phyloP scores from a whole-genome alignment of 495 filamentous ascomycete species.

The Trichocladium uniseriatum region DNA sequence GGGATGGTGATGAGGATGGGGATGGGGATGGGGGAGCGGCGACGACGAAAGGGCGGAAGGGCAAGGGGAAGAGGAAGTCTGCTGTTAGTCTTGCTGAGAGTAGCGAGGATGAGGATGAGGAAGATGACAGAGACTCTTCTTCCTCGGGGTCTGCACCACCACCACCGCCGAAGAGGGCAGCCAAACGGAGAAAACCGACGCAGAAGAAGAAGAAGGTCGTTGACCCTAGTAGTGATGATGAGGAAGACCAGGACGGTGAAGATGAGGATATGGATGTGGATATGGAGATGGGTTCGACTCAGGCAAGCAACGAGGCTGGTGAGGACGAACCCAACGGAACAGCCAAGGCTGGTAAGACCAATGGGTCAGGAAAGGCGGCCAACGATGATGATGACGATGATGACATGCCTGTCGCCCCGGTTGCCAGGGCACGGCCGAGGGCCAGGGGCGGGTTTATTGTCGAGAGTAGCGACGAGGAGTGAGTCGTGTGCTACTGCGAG shows the following conservation, averaged over 20 bases:
- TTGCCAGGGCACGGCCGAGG: conserved; percentile 27
- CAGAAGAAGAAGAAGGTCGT: conserved; percentile 3
- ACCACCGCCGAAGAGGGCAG: neutral
- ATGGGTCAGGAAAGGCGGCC: conserved; percentile 5
- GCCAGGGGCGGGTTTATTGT: conserved; percentile 44
- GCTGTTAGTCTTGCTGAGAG: neutral
- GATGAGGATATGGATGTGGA: conserved; percentile 15
- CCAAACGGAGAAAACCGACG: neutral
- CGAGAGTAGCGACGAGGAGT: conserved; percentile 49
- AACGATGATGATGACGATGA: conserved; percentile 31
- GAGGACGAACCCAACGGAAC: conserved; percentile 14
- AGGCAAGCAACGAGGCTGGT: conserved; percentile 4
- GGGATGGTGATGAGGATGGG: conserved; percentile 10
- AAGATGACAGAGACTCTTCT: neutral
- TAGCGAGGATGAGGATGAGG: conserved; percentile 12
- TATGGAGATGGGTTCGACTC: conserved; percentile 10
- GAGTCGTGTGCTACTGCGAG: neutral
- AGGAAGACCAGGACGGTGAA: conserved; percentile 20
- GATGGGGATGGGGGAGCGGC: conserved; percentile 1
- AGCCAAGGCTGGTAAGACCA: conserved; percentile 8
- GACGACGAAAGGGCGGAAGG: conserved; percentile 1
- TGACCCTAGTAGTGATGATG: conserved; percentile 15
- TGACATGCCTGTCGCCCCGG: conserved; percentile 24
- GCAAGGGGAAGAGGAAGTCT: conserved; percentile 8
- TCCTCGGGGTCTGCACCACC: neutral